phyloP scores from a whole-genome alignment of 1,284 basidiomycete genomes.

The Inonotus hispidus region DNA sequence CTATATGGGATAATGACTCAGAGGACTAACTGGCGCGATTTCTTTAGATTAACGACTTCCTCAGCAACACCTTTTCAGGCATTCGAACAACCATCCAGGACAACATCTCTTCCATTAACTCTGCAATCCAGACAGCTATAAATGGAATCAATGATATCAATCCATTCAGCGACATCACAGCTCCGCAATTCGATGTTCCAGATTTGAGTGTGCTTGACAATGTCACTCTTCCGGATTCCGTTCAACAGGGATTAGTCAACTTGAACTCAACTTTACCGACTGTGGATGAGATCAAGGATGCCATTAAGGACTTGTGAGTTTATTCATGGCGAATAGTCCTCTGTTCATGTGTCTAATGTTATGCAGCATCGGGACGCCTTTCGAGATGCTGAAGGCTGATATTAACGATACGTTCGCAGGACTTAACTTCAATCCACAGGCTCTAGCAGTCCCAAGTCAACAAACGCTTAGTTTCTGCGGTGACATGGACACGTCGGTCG shows the following conservation, averaged over 20 bases:
- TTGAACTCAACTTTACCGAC: conserved; percentile 83
- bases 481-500: conserved; percentile 72
- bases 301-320: conserved; percentile 67
- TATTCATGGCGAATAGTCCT: neutral
- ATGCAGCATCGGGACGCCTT: conserved; percentile 73
- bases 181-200: conserved; percentile 70
- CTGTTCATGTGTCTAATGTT: conserved; percentile 19
- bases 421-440: conserved; percentile 61
- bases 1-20: neutral
- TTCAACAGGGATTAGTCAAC: conserved; percentile 64
- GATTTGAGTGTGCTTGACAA: conserved; percentile 70
- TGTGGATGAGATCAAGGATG: conserved; percentile 67
- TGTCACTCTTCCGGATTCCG: conserved; percentile 76
- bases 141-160: conserved; percentile 68
- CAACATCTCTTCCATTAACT: conserved; percentile 66
- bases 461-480: conserved; percentile 66
- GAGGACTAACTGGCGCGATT: conserved; percentile 18
- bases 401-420: conserved; percentile 83
- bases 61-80: conserved; percentile 54
- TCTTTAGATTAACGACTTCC: conserved; percentile 60
- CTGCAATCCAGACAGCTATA: conserved; percentile 60
- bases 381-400: conserved; percentile 78
- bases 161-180: conserved; percentile 57
- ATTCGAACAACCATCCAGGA: conserved; percentile 66
- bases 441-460: conserved; percentile 69